phyloP scores from a whole-genome alignment of 2,329 filamentous ascomycete species.

The Coniochaeta sp. region DNA sequence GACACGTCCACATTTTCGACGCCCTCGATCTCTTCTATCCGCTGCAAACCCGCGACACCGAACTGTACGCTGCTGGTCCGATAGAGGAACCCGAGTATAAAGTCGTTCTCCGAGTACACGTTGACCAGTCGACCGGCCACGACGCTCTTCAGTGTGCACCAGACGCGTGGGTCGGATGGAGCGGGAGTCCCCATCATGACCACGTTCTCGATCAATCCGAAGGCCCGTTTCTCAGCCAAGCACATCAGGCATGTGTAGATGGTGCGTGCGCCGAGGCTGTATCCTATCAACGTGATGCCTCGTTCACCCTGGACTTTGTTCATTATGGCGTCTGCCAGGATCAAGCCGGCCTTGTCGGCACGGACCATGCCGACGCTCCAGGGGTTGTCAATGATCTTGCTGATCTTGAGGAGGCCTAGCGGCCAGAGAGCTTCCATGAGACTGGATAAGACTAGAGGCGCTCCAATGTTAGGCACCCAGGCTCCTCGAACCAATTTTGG shows the following conservation, averaged over 20 bases:
- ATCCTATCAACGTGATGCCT: constrained; percentile 72
- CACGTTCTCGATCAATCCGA: constrained; percentile 79
- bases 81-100: constrained; percentile 81
- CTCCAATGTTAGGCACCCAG: constrained; percentile 8
- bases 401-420: constrained; percentile 54
- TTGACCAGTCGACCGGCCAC: constrained; percentile 83
- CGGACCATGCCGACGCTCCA: constrained; percentile 70
- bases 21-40: constrained; percentile 56
- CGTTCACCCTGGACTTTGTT: constrained; percentile 78
- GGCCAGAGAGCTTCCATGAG: constrained; percentile 58
- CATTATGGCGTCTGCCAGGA: constrained; percentile 73
- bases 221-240: constrained; percentile 72
- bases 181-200: constrained; percentile 78
- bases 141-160: constrained; percentile 70
- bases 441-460: constrained; percentile 39
- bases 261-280: constrained; percentile 72
- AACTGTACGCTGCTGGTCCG: constrained; percentile 74
- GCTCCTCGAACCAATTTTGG: neutral
- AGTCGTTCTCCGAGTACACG: constrained; percentile 81
- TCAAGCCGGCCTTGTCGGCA: constrained; percentile 64
- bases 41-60: constrained; percentile 77
- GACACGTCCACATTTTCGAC: constrained; percentile 64
- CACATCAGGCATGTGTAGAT: constrained; percentile 79
- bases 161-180: constrained; percentile 63
- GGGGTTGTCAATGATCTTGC: constrained; percentile 72